Conservation (phyloP, 2,329 filamentous ascomycete genomes). For the Malbranchea cinnamomea region DNA sequence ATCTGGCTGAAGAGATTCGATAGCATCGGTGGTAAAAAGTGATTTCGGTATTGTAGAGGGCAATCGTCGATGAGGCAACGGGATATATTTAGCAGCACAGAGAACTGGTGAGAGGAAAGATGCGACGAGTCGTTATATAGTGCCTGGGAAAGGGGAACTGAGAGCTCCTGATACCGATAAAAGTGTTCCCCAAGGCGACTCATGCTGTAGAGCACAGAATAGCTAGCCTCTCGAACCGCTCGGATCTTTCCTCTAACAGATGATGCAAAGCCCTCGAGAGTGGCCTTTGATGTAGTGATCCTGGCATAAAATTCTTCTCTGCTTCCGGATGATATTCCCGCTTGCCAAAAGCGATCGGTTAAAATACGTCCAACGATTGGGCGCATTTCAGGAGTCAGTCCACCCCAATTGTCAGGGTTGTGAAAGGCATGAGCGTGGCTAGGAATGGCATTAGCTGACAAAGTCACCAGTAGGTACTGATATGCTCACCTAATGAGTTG, state of each 20-base stretch:
- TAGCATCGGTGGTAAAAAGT: slow-evolving; percentile 75
- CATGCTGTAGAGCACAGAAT: slow-evolving; percentile 89
- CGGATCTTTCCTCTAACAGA: slow-evolving; percentile 79
- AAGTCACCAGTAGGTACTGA: not conserved
- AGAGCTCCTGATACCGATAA: slow-evolving; percentile 76
- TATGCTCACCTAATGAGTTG: slow-evolving; percentile 54
- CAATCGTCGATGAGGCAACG: slow-evolving; percentile 85
- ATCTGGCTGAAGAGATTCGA: slow-evolving; percentile 71
- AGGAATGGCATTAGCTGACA: slow-evolving; percentile 10
- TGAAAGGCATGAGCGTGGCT: slow-evolving; percentile 86
- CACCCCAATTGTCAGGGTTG: slow-evolving; percentile 69
- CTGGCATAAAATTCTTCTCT: slow-evolving; percentile 93
- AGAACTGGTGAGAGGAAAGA: slow-evolving; percentile 83
- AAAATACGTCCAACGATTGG: slow-evolving; percentile 66
- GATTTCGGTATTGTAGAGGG: slow-evolving; percentile 57
- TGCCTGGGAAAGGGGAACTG: slow-evolving; percentile 66
- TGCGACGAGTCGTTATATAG: slow-evolving; percentile 69
- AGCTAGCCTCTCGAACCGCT: slow-evolving; percentile 82
- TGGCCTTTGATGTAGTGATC: slow-evolving; percentile 75
- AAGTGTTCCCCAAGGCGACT: slow-evolving; percentile 75
- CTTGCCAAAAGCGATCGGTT: slow-evolving; percentile 95
- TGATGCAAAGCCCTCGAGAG: slow-evolving; percentile 85
- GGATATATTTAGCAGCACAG: slow-evolving; percentile 79
- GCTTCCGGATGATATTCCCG: slow-evolving; percentile 87
- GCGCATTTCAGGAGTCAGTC: slow-evolving; percentile 60